Evolutionary conservation across 305 asterid species (phyloP).

Genomic region (Solanum aculeatissimum): DNA sequence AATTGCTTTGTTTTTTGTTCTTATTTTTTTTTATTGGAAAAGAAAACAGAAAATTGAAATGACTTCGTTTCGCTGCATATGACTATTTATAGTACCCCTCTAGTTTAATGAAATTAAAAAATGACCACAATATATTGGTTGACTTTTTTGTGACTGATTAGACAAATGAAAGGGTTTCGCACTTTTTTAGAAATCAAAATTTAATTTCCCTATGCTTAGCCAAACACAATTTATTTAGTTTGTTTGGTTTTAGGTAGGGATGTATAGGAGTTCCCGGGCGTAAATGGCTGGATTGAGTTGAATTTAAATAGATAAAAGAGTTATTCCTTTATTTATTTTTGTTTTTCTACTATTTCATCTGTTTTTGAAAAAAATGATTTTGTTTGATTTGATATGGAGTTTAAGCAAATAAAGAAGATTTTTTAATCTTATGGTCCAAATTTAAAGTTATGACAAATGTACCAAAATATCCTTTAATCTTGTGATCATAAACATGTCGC

Average conservation of each 20-base stretch:
- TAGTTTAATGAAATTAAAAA: constrained; percentile 2
- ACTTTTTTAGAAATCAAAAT: constrained; percentile 3
- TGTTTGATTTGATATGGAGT: too few relatives aligned
- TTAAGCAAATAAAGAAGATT: too few relatives aligned
- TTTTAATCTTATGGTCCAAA: too few relatives aligned
- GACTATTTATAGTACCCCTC: constrained; percentile 45
- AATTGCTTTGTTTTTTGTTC: not conserved
- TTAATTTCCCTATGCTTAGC: constrained; percentile 1
- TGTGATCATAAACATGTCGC: too few relatives aligned
- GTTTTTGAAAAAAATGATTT: too few relatives aligned
- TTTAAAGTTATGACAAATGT: too few relatives aligned
- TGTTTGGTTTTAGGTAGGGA: not conserved
- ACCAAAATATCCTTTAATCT: too few relatives aligned
- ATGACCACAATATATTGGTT: constrained; percentile 44
- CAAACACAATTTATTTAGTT: not conserved
- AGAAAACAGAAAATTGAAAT: constrained; percentile 25
- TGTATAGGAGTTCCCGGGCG: too few relatives aligned
- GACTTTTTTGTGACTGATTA: constrained; percentile 53
- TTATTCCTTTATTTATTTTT: too few relatives aligned
- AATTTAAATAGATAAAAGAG: too few relatives aligned
- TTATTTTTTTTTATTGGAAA: not conserved
- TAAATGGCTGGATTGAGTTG: too few relatives aligned
- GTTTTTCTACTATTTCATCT: too few relatives aligned
- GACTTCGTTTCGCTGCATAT: constrained; percentile 41
- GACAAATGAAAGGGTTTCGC: constrained; percentile 37